These are phyloP conservation scores for Emergomyces orientalis DNA, from an alignment of 2,329 filamentous ascomycete genomes.

Conservation along the genomic window DNA sequence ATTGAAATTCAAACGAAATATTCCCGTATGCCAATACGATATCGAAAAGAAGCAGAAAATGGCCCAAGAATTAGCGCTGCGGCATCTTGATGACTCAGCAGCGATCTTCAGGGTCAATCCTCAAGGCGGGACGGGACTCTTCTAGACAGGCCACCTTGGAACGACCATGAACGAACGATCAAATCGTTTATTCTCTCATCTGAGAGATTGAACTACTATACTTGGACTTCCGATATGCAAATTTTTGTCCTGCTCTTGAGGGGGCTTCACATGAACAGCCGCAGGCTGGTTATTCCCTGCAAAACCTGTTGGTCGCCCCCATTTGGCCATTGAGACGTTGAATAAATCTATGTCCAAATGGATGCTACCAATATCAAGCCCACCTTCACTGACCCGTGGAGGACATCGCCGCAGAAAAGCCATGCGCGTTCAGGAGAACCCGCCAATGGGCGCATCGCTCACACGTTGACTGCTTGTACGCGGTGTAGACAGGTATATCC, in stretches of 20 bases:
- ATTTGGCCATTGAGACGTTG: neutral
- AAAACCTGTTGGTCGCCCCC: neutral
- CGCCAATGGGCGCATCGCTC: constrained; percentile 34
- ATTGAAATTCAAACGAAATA: neutral
- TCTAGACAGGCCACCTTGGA: neutral
- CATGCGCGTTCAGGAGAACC: constrained; percentile 24
- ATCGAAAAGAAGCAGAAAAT: neutral
- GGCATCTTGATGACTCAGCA: neutral
- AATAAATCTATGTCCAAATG: neutral
- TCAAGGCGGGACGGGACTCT: too few relatives aligned
- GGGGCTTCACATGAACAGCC: neutral
- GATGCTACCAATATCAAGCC: neutral
- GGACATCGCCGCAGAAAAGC: constrained; percentile 22
- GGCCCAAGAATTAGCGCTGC: neutral
- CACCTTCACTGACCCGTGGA: neutral
- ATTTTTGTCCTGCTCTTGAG: neutral
- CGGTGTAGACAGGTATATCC: constrained; percentile 40
- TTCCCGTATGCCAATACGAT: neutral
- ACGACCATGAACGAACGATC: neutral
- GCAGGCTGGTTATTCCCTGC: neutral
- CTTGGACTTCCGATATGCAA: constrained; percentile 1
- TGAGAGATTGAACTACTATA: neutral
- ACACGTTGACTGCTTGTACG: constrained; percentile 43
- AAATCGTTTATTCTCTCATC: neutral
- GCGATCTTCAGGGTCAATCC: neutral